These are phyloP conservation scores for Phoenix roebelenii DNA, from an alignment of 176 grass and related monocot species.

Conservation along the genomic window DNA sequence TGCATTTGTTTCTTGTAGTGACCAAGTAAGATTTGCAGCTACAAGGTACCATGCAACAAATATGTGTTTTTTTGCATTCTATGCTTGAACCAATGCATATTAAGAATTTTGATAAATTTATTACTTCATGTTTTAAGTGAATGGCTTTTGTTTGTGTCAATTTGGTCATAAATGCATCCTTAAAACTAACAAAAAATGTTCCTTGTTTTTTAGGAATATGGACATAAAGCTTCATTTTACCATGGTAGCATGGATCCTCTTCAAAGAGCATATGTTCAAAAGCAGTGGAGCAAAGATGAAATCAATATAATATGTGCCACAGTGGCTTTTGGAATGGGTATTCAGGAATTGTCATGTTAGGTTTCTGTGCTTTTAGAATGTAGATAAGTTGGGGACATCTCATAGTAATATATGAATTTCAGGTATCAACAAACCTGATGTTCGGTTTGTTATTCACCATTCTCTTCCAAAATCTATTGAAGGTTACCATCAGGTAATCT, in stretches of 20 bases:
- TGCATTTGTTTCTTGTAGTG: no score
- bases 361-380: constrained; percentile 3
- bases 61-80: no score
- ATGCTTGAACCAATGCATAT: no score
- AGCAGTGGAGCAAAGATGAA: constrained; percentile 74
- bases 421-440: constrained; percentile 99
- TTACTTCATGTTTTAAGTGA: no score
- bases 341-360: constrained; percentile 15
- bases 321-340: constrained; percentile 99
- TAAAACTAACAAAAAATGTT: no score
- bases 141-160: no score
- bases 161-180: no score
- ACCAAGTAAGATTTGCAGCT: no score
- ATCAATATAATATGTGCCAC: constrained; percentile 98
- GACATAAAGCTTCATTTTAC: constrained; percentile 63
- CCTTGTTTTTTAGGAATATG: constrained; percentile 39
- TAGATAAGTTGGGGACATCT: background rate
- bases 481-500: constrained; percentile 92
- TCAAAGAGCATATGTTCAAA: constrained; percentile 54
- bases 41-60: no score
- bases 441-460: constrained; percentile 98
- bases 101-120: no score
- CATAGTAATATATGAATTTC: constrained; percentile 28
- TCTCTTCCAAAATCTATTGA: constrained; percentile 95
- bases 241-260: constrained; percentile 81